Evolutionary conservation across 768 basidiomycete genomes (phyloP), one percentile per base, ranked within the genome.

Genomic region (Psilocybe tampanensis): DNA sequence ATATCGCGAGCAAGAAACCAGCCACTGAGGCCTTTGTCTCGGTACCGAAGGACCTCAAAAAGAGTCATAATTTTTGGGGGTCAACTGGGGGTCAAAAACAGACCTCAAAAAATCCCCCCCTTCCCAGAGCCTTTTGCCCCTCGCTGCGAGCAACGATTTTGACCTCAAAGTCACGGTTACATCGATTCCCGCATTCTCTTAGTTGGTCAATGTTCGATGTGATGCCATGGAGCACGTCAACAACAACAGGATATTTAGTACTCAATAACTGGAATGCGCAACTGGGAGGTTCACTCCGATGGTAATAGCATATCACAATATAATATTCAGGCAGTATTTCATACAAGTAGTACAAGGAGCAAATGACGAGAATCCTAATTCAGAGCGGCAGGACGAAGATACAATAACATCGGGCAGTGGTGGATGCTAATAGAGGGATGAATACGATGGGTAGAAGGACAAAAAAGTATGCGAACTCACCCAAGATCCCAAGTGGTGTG

Each of bases 291-390:
- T 15, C 11, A 29, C 15, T 44, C 19, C 33, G 24, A 44, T n/a
- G 9, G 39, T n/a, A 41, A 21, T 33, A 39, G 12, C 24, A 54
- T 54, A 44, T 8, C 36, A n/a, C 36, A 39, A 13, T 56, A 56
- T 42, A 18, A 43, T 57, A 50, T 50, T 43, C 26, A 5, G 29
- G 42, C 39, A 33, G 23, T 54, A 58, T 45, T 44, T 44, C 56
- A 61, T 58, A 58, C 56, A 63, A 22, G 52, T 39, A 50, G 44
- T 52, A 63, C 58, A 63, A 50, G 47, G 43, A 57, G 17, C 33
- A 59, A n/a, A 54, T 9, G 29, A 29, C 5, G 47, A 21, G 19
- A 26, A 49, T 43, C 53, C 13, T 48, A 21, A 55, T 32, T 34
- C 33, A 47, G 33, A 54, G 33, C 4, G 12, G 4, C 36, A 39